Percentiles rank a stretch among this genome's conserved stretches.
Evolutionary conservation across 352 stramenopile species (phyloP).

Genomic region (Elongisporangium senticosum): DNA sequence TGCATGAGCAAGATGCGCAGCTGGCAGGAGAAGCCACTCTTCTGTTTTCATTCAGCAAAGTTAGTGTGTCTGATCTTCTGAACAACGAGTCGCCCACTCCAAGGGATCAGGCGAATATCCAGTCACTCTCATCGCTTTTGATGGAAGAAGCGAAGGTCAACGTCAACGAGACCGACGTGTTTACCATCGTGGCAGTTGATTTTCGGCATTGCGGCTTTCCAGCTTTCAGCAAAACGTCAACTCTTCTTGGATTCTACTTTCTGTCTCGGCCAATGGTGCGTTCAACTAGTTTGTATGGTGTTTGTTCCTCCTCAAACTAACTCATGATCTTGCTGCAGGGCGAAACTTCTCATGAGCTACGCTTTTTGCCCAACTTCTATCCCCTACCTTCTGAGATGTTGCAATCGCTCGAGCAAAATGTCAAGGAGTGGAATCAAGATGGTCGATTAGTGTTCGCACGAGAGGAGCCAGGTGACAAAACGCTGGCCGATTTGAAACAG

Average conservation of each 20-base stretch:
- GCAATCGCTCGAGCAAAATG: slow-evolving; percentile 34
- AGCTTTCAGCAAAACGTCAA: slow-evolving; percentile 39
- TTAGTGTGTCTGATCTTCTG: slow-evolving; percentile 50
- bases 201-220: slow-evolving; percentile 61
- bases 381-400: slow-evolving; percentile 56
- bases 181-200: slow-evolving; percentile 37
- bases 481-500: slow-evolving; percentile 25
- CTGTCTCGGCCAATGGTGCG: slow-evolving; percentile 27
- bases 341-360: slow-evolving; percentile 22
- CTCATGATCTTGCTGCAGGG: slow-evolving; percentile 8
- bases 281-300: neutral
- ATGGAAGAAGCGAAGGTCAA: neutral
- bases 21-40: slow-evolving; percentile 50
- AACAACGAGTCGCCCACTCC: slow-evolving; percentile 8
- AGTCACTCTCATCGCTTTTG: slow-evolving; percentile 9
- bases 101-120: slow-evolving; percentile 14
- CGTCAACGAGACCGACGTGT: slow-evolving; percentile 13
- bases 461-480: slow-evolving; percentile 5
- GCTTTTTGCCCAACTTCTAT: slow-evolving; percentile 58
- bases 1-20: slow-evolving; percentile 57
- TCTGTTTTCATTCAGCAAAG: slow-evolving; percentile 41
- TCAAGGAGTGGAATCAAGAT: slow-evolving; percentile 24
- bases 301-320: neutral
- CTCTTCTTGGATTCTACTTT: slow-evolving; percentile 58
- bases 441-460: slow-evolving; percentile 13